Evolutionary conservation across 2,329 filamentous ascomycete genomes (phyloP).

Genomic region (Pseudogymnoascus sp.): DNA sequence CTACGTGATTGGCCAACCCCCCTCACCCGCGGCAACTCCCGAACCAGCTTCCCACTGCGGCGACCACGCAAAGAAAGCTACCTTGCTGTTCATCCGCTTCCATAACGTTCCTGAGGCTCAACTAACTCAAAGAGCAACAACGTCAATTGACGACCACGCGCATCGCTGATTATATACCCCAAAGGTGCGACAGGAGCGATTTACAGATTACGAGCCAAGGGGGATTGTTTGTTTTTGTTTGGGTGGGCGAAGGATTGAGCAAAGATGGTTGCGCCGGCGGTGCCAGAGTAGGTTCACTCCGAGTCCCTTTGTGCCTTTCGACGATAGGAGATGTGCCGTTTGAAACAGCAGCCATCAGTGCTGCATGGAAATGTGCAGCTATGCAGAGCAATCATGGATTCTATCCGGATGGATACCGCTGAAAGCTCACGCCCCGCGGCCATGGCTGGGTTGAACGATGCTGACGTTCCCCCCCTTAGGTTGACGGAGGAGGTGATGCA

Average conservation of each 20-base stretch:
- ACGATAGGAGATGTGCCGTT: not conserved
- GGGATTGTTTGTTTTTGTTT: constrained; percentile 2
- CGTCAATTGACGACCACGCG: constrained; percentile 1
- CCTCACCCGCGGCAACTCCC: not conserved
- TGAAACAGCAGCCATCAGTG: not conserved
- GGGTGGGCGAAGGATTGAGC: not conserved
- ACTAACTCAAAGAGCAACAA: not conserved
- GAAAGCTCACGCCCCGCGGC: not conserved
- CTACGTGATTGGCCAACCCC: not conserved
- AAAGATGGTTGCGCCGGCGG: constrained; percentile 61
- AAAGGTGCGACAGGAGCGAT: not conserved
- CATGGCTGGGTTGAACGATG: not conserved
- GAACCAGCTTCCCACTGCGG: not conserved
- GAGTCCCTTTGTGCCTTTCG: not conserved
- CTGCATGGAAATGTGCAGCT: not conserved
- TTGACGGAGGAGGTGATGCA: constrained; percentile 90
- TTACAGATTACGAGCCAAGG: not conserved
- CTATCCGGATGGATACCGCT: not conserved
- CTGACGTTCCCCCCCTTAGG: constrained; percentile 38
- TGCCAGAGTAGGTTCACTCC: constrained; percentile 55
- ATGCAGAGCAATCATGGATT: not conserved
- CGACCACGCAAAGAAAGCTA: not conserved
- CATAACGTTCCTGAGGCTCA: constrained; percentile 1
- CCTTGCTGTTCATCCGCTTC: constrained; percentile 2
- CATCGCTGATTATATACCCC: not conserved